A percentile compares a stretch with the other conserved stretches of the same genome.
These are phyloP conservation scores for Teunomyces barrocoloradensis DNA, from an alignment of 805 yeast genomes.

Conservation along the genomic window DNA sequence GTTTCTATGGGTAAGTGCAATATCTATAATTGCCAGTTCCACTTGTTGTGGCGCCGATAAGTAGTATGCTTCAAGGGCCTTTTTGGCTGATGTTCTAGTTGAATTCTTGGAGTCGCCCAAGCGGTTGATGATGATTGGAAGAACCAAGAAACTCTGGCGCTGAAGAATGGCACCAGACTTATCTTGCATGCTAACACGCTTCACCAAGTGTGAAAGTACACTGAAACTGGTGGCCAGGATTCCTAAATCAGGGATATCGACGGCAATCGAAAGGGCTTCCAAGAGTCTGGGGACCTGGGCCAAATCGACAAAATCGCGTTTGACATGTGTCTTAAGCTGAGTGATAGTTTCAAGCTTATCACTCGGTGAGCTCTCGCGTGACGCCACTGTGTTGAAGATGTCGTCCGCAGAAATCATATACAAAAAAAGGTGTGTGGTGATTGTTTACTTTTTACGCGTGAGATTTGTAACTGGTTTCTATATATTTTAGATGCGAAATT, in stretches of 20 bases:
- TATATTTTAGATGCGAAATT: not conserved
- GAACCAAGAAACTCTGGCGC: conserved; percentile 40
- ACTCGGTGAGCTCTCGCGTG: conserved; percentile 9
- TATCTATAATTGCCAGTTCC: conserved; percentile 42
- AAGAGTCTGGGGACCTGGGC: conserved; percentile 48
- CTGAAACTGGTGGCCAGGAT: conserved; percentile 46
- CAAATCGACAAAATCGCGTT: conserved; percentile 53
- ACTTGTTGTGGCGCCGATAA: conserved; percentile 48
- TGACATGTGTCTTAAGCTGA: conserved; percentile 52
- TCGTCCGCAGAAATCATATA: conserved; percentile 14
- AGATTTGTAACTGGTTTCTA: not conserved
- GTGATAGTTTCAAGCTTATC: conserved; percentile 20
- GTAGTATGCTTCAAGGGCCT: conserved; percentile 56
- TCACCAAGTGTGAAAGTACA: conserved; percentile 54
- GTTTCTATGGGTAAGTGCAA: conserved; percentile 42
- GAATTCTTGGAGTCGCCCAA: conserved; percentile 41
- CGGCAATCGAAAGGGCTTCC: conserved; percentile 47
- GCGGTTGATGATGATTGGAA: conserved; percentile 51
- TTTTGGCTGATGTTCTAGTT: conserved; percentile 43
- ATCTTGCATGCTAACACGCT: conserved; percentile 59
- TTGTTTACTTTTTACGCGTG: conserved; percentile 3
- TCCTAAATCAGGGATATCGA: conserved; percentile 34
- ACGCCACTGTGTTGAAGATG: conserved; percentile 17
- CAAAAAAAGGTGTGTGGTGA: not conserved
- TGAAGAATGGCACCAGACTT: conserved; percentile 35